Conservation (phyloP, 1,139 yeast species). For the Eremothecium gossypii region DNA sequence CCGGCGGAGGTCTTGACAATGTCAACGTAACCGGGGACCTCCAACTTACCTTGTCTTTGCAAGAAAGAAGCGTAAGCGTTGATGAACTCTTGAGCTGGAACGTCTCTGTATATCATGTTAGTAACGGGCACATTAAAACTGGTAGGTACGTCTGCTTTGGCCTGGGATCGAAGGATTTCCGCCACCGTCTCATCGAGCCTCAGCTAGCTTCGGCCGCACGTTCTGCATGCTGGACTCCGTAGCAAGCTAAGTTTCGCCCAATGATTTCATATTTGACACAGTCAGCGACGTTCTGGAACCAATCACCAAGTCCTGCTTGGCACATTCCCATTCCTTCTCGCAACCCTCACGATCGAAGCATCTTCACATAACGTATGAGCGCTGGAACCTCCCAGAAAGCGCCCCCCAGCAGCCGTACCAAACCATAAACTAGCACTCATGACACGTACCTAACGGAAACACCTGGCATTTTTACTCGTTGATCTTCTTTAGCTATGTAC, state of each 20-base stretch:
- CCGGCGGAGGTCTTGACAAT: slow-evolving; percentile 98
- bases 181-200: no score
- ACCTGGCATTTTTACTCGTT: slow-evolving; percentile 75
- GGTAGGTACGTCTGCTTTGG: not conserved
- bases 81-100: slow-evolving; percentile 99
- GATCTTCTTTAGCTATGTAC: slow-evolving; percentile 11
- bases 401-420: not conserved
- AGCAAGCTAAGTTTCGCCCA: no score
- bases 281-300: no score
- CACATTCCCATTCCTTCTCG: no score
- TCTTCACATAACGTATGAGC: no score
- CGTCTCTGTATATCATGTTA: slow-evolving; percentile 63
- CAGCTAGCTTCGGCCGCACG: no score
- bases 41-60: slow-evolving; percentile 99
- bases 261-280: no score
- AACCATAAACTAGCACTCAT: not conserved
- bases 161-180: no score
- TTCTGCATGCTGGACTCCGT: no score
- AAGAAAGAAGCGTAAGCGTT: slow-evolving; percentile 99
- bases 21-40: slow-evolving; percentile 99
- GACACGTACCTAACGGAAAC: slow-evolving; percentile 90
- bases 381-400: no score
- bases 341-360: no score
- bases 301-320: no score
- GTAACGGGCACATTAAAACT: slow-evolving; percentile 12